These are phyloP conservation scores for Umbelopsis sp. DNA, from an alignment of 192 early-diverging fungal genomes.

Conservation along the genomic window DNA sequence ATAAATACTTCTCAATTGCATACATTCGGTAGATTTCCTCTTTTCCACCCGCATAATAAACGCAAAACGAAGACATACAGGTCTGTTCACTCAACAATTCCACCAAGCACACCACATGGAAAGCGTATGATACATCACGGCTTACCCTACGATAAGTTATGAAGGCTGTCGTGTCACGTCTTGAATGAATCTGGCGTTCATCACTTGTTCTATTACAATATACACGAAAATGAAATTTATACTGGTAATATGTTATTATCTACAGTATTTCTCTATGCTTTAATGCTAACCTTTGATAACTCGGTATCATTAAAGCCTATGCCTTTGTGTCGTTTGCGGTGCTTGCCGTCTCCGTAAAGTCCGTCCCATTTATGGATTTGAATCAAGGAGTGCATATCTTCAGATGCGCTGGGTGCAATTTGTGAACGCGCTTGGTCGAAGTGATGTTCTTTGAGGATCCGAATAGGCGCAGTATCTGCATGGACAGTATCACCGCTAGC, in stretches of 20 bases:
- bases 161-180: background rate
- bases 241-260: slow-evolving; percentile 13
- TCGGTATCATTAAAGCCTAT: slow-evolving; percentile 1
- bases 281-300: background rate
- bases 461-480: slow-evolving; percentile 16
- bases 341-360: slow-evolving; percentile 76
- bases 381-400: slow-evolving; percentile 86
- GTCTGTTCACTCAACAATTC: no score
- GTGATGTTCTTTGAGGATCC: slow-evolving; percentile 60
- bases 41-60: no score
- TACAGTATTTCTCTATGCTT: slow-evolving; percentile 26
- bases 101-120: background rate
- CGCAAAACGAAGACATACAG: no score
- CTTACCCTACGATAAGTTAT: background rate
- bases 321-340: background rate
- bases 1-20: no score
- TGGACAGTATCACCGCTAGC: background rate
- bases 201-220: no score
- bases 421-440: slow-evolving; percentile 86
- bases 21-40: no score
- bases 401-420: slow-evolving; percentile 84
- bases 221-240: slow-evolving; percentile 5
- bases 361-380: slow-evolving; percentile 93
- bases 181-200: no score
- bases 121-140: background rate